These are phyloP conservation scores for Sporothrix pallida DNA, from an alignment of 2,329 filamentous ascomycete genomes.

Conservation along the genomic window DNA sequence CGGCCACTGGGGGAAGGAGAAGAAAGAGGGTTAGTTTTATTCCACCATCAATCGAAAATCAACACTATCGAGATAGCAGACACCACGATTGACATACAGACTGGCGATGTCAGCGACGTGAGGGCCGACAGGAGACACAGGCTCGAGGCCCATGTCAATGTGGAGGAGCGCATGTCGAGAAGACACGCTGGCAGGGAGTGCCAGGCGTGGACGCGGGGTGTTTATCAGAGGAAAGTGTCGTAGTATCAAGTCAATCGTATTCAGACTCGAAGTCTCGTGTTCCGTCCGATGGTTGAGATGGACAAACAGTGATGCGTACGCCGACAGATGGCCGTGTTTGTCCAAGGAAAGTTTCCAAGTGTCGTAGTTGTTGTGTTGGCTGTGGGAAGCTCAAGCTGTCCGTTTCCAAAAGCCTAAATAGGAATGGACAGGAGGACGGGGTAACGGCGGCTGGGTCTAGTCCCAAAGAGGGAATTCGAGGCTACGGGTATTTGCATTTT, in stretches of 20 bases:
- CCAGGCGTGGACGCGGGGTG: slow-evolving; percentile 24
- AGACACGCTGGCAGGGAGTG: slow-evolving; percentile 28
- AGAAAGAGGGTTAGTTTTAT: neutral
- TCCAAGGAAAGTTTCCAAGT: neutral
- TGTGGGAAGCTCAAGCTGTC: slow-evolving; percentile 41
- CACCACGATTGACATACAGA: slow-evolving; percentile 48
- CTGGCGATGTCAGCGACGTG: slow-evolving; percentile 60
- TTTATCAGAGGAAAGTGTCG: no score
- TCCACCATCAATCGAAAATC: neutral
- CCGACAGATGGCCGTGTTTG: slow-evolving; percentile 19
- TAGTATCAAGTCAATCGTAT: slow-evolving; percentile 18
- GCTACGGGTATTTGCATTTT: neutral
- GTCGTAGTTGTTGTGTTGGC: neutral
- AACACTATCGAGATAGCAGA: neutral
- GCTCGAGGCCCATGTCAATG: slow-evolving; percentile 66
- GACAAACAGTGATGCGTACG: neutral
- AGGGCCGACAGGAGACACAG: slow-evolving; percentile 65
- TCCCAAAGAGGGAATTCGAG: neutral
- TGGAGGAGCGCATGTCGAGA: slow-evolving; percentile 55
- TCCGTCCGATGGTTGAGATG: slow-evolving; percentile 2
- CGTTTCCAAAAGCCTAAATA: slow-evolving; percentile 38
- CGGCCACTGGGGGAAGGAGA: slow-evolving; percentile 62
- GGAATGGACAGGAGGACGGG: slow-evolving; percentile 25
- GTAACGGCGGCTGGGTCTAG: slow-evolving; percentile 3
- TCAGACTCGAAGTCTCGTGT: neutral